These are phyloP conservation scores for Plasmopara viticola DNA, from an alignment of 352 stramenopile genomes.

Conservation along the genomic window DNA sequence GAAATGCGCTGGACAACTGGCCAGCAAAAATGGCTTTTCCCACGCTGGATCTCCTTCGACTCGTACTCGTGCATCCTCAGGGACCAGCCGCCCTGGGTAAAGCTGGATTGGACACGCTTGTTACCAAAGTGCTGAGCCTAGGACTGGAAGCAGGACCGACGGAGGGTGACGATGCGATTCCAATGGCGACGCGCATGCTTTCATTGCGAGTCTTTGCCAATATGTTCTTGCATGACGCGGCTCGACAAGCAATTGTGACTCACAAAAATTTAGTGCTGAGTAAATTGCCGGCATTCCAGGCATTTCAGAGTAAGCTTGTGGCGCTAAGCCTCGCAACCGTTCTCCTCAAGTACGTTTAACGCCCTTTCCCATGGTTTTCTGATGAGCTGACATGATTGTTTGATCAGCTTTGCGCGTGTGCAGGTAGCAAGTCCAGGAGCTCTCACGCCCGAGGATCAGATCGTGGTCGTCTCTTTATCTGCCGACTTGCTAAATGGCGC, in stretches of 20 bases:
- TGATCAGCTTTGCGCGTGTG: constrained; percentile 37
- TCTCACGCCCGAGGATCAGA: constrained; percentile 42
- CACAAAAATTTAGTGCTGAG: constrained; percentile 51
- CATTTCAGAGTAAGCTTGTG: constrained; percentile 56
- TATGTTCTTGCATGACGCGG: constrained; percentile 55
- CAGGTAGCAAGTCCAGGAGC: constrained; percentile 24
- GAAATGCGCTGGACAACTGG: constrained; percentile 62
- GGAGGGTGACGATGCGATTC: constrained; percentile 16
- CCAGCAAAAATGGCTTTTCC: constrained; percentile 80
- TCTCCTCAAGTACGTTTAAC: constrained; percentile 55
- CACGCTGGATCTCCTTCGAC: constrained; percentile 87
- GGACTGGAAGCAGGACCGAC: constrained; percentile 23
- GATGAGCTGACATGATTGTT: constrained; percentile 8
- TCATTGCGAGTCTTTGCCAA: constrained; percentile 70
- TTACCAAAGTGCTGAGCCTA: constrained; percentile 33
- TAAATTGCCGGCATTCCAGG: constrained; percentile 38
- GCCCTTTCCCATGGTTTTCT: background rate
- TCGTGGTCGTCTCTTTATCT: constrained; percentile 40
- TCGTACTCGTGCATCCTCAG: constrained; percentile 87
- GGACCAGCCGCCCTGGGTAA: constrained; percentile 38
- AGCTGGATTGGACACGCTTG: constrained; percentile 27
- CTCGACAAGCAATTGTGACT: constrained; percentile 36
- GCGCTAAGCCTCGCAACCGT: constrained; percentile 63
- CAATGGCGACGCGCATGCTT: constrained; percentile 66
- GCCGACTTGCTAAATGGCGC: constrained; percentile 49